Percentiles rank a stretch among this genome's conserved stretches.
Evolutionary conservation across 176 grass and related monocot genomes (phyloP).

Genomic region (Phragmites australis): DNA sequence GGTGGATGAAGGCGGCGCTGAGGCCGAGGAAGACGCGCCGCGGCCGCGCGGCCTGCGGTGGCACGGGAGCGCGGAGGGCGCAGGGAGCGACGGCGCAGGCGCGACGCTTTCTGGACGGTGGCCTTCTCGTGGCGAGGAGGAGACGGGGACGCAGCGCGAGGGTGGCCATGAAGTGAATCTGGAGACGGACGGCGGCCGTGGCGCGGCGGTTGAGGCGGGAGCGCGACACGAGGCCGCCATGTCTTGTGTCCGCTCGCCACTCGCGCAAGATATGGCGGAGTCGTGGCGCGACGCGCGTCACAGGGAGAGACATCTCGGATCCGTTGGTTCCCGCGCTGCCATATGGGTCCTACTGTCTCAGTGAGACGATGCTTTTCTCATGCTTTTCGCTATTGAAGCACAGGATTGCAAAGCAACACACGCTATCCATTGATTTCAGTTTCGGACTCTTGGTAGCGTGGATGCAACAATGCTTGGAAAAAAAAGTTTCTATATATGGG

Average conservation of each 20-base stretch:
- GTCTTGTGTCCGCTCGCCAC: neutral
- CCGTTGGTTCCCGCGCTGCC: neutral
- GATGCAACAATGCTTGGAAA: too few relatives aligned
- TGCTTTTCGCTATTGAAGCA: neutral
- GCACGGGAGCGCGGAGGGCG: constrained; percentile 22
- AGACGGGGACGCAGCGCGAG: constrained; percentile 39
- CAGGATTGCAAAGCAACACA: neutral
- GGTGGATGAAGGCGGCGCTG: constrained; percentile 55
- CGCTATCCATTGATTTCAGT: too few relatives aligned
- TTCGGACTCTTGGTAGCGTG: too few relatives aligned
- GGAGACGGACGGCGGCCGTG: constrained; percentile 1
- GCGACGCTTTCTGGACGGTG: constrained; percentile 19
- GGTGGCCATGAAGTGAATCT: constrained; percentile 48
- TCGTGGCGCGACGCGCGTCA: constrained; percentile 61
- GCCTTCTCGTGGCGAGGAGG: constrained; percentile 40
- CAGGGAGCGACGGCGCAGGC: constrained; percentile 7
- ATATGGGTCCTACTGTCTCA: neutral
- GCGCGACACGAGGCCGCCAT: constrained; percentile 2
- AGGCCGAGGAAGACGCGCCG: constrained; percentile 83
- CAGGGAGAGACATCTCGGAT: constrained; percentile 18
- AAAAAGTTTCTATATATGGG: too few relatives aligned
- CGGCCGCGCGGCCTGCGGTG: constrained; percentile 15
- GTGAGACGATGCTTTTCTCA: neutral
- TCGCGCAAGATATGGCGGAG: neutral
- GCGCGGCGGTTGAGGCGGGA: neutral